Evolutionary conservation across 2,329 filamentous ascomycete genomes (phyloP).

Genomic region (Coniochaeta ligniaria): DNA sequence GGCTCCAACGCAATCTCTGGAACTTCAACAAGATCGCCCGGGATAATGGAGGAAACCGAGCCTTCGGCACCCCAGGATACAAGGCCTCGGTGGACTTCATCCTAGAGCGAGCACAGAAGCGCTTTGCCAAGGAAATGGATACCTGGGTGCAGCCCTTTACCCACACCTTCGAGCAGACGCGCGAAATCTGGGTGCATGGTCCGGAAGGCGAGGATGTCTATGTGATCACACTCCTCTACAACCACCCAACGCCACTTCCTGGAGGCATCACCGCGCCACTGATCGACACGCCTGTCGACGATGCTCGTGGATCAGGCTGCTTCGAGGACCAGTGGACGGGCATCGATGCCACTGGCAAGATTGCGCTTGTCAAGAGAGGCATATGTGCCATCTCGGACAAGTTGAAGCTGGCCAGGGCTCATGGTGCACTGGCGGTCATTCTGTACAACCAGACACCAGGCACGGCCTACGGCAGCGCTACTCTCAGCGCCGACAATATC

Average conservation of each 20-base stretch:
- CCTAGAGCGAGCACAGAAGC: conserved; percentile 33
- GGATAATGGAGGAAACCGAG: conserved; percentile 51
- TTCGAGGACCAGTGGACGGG: conserved; percentile 35
- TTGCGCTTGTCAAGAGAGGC: conserved; percentile 37
- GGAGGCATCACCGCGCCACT: conserved; percentile 22
- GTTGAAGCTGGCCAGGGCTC: conserved; percentile 32
- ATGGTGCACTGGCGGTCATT: conserved; percentile 38
- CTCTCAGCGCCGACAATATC: conserved; percentile 31
- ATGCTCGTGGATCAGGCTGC: conserved; percentile 29
- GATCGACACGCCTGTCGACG: conserved; percentile 26
- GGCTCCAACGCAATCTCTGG: conserved; percentile 46
- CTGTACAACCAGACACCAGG: conserved; percentile 55
- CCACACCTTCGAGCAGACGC: conserved; percentile 35
- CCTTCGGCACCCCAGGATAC: conserved; percentile 53
- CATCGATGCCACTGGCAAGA: conserved; percentile 34
- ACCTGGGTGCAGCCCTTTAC: conserved; percentile 39
- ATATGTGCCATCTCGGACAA: conserved; percentile 34
- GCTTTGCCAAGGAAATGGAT: conserved; percentile 32
- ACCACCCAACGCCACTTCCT: conserved; percentile 32
- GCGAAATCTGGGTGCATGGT: conserved; percentile 33
- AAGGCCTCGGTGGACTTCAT: conserved; percentile 51
- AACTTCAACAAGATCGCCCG: conserved; percentile 46
- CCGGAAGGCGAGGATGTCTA: conserved; percentile 36
- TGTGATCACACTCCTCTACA: conserved; percentile 37
- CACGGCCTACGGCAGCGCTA: conserved; percentile 31